phyloP scores from a whole-genome alignment of 306 rosid species.

The Oxytropis ochrocephala region DNA sequence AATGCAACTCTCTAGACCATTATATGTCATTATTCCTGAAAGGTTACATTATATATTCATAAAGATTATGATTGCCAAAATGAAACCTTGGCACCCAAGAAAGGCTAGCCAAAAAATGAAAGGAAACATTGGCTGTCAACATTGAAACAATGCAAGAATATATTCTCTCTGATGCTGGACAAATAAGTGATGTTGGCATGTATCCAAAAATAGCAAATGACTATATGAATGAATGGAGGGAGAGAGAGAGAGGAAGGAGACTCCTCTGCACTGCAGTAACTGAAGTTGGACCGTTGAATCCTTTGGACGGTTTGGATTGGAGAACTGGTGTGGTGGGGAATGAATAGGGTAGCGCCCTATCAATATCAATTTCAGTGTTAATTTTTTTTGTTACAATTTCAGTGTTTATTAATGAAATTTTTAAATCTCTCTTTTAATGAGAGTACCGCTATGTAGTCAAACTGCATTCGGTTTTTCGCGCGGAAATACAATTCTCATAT shows the following conservation, averaged over 20 bases:
- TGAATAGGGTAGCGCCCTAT: neutral
- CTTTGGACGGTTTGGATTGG: constrained; percentile 5
- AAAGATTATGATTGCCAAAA: neutral
- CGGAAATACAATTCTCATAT: no score
- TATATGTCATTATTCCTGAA: constrained; percentile 81
- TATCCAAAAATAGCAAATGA: constrained; percentile 24
- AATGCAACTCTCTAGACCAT: constrained; percentile 91
- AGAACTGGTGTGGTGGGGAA: no score
- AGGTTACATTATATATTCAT: constrained; percentile 10
- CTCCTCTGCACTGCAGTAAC: neutral
- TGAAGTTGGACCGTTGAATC: constrained; percentile 2
- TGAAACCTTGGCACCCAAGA: neutral
- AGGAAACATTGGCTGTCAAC: constrained; percentile 18
- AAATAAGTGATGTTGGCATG: constrained; percentile 26
- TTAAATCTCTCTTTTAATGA: no score
- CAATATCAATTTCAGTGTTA: no score
- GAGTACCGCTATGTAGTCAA: no score
- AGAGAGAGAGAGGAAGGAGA: neutral
- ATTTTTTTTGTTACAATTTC: no score
- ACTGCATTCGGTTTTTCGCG: no score
- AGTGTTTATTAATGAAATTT: neutral
- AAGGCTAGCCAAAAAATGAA: neutral
- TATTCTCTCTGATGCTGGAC: constrained; percentile 22
- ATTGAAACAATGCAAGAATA: constrained; percentile 31
- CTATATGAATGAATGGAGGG: neutral